These are phyloP conservation scores for Kwoniella botswanensis DNA, from an alignment of 768 basidiomycete species.

Conservation along the genomic window DNA sequence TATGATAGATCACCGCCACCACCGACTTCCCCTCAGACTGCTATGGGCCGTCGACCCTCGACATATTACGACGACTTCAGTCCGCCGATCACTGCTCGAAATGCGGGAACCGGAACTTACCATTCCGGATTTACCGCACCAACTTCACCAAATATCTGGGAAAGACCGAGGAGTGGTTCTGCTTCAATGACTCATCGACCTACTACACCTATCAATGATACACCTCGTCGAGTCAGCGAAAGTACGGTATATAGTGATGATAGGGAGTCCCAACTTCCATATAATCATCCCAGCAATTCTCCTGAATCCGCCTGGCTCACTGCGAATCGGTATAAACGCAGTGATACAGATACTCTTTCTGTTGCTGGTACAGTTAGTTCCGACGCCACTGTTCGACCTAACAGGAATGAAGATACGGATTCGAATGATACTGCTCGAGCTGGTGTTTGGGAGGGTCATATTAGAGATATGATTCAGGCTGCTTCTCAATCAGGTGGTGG, in stretches of 20 bases:
- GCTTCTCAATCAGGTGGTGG: slow-evolving; percentile 19
- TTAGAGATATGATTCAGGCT: slow-evolving; percentile 39
- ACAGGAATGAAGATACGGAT: slow-evolving; percentile 43
- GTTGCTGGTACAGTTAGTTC: slow-evolving; percentile 45
- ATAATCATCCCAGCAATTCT: slow-evolving; percentile 23
- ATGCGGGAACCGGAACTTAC: slow-evolving; percentile 3
- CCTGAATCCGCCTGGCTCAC: slow-evolving; percentile 35
- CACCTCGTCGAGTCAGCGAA: slow-evolving; percentile 35
- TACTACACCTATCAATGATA: slow-evolving; percentile 13
- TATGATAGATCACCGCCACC: slow-evolving; percentile 45
- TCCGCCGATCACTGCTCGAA: slow-evolving; percentile 32
- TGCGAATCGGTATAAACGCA: slow-evolving; percentile 20
- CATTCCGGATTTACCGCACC: slow-evolving; percentile 4
- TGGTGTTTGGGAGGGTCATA: slow-evolving; percentile 40
- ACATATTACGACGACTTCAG: slow-evolving; percentile 39
- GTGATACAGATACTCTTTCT: slow-evolving; percentile 34
- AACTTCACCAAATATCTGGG: slow-evolving; percentile 13
- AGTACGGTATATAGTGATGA: slow-evolving; percentile 22
- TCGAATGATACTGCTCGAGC: slow-evolving; percentile 52
- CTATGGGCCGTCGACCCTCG: slow-evolving; percentile 34
- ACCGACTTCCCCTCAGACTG: slow-evolving; percentile 38
- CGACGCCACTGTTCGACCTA: slow-evolving; percentile 37
- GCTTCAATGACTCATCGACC: slow-evolving; percentile 20
- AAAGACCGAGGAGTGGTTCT: slow-evolving; percentile 35
- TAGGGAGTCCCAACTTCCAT: slow-evolving; percentile 32